These are phyloP conservation scores for Plasmodium coatneyi DNA, from an alignment of 169 alveolate genomes.

Conservation along the genomic window DNA sequence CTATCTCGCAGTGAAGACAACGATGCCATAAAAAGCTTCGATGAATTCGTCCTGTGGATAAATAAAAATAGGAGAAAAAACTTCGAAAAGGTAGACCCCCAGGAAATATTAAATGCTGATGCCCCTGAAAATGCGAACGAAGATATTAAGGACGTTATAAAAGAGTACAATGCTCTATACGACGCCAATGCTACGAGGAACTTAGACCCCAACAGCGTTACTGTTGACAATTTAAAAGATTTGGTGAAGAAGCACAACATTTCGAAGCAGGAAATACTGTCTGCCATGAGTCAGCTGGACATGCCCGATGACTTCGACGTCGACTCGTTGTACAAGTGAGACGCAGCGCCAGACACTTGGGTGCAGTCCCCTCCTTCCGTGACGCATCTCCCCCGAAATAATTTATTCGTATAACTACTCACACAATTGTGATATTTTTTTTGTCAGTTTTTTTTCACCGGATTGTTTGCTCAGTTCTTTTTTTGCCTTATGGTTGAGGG, in stretches of 20 bases:
- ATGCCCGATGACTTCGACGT: slow-evolving; percentile 59
- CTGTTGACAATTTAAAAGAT: slow-evolving; percentile 65
- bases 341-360: neutral
- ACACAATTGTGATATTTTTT: neutral
- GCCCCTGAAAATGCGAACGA: slow-evolving; percentile 10
- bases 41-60: slow-evolving; percentile 65
- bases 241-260: slow-evolving; percentile 64
- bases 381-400: neutral
- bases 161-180: slow-evolving; percentile 34
- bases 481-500: neutral
- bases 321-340: slow-evolving; percentile 31
- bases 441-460: neutral
- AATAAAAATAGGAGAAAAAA: slow-evolving; percentile 52
- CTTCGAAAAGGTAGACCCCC: slow-evolving; percentile 8
- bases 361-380: neutral
- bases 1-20: slow-evolving; percentile 58
- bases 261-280: slow-evolving; percentile 58
- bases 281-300: slow-evolving; percentile 63
- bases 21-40: slow-evolving; percentile 56
- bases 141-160: slow-evolving; percentile 35
- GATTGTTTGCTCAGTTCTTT: neutral
- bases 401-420: neutral
- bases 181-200: slow-evolving; percentile 15
- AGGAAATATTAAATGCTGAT: slow-evolving; percentile 1
- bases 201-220: slow-evolving; percentile 58